Base-by-base conservation (phyloP, 805 yeast species). In the Myxozyma neotropica region DNA sequence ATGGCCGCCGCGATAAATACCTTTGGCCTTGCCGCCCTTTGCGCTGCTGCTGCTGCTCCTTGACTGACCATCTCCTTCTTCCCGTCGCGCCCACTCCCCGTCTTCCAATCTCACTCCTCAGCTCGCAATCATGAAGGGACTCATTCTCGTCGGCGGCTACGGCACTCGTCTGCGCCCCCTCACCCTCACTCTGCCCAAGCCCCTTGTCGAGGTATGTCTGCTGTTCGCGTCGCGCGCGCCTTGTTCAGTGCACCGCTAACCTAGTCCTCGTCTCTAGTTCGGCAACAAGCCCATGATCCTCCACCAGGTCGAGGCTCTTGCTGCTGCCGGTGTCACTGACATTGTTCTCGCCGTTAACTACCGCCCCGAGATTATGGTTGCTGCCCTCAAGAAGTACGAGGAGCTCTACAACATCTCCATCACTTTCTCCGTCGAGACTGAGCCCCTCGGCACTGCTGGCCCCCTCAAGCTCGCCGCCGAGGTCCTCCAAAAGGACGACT, bases 151-250 rank as follows among this genome's bases (percentile, higher is more conserved):
- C 71, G 99, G 99, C 75, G 99, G 99, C 78, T 94, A 92, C 82
- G 99, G 99, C 83, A 94, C 99, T 73, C 94, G 99, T 82, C 88
- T 94, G 81, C 92, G 99, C 85, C 99, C 99, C 65, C 82, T 94
- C 73, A 69, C 71, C 27, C 65, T 68, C 43, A 69, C 71, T 24
- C 67, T 68, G n/a, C 71, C 71, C 50, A 69, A 68, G 61, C 71
- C 71, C 46, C 65, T 68, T 15, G 71, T 68, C 51, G 71, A 68
- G 66, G 68, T 66, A 42, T 12, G 53, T 27, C 19, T 19, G 29
- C 58, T 31, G 35, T 35, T 36, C 51, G 19, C 55, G 17, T 39
- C 17, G 46, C 33, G 15, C 49, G 17, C 31, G 21, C 15, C 35
- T 17, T 3, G 10, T 13, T 2, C n/a, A 13, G 23, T 24, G 13